Evolutionary conservation across 176 grass and related monocot genomes (phyloP), one percentile per base, ranked within the genome.

Genomic region (Zoysia japonica): DNA sequence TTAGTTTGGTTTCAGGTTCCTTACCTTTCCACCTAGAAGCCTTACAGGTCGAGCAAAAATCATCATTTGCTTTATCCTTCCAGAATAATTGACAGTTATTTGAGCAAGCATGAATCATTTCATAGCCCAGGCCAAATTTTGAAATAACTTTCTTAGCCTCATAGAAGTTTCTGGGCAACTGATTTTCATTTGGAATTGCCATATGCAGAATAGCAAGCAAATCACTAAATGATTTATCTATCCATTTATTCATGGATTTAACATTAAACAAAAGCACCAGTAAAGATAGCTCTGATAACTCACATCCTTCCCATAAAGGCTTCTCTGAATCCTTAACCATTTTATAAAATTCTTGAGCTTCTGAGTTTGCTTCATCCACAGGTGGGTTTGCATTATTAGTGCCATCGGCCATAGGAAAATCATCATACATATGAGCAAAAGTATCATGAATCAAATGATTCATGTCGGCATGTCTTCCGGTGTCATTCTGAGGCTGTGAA

Each of bases 81-180:
- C 61, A 40, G 40, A 13, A 38, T n/a, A n/a, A n/a, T n/a, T n/a
- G n/a, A n/a, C n/a, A n/a, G n/a, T n/a, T n/a, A n/a, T n/a, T n/a
- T n/a, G 61, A 36, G 61, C 61, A 64, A 39, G 61, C 35, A 64
- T 64, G 35, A 64, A 64, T 38, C 2, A 28, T 36, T 64, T 64
- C 61, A 70, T 70, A 70, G 9, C 45, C 67, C n/a, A 70, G n/a
- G 9, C 67, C 67, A 70, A 70, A 70, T 70, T 70, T 70, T 2
- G 67, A 70, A 70, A 70, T 48, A 45, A 79, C 12, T 40, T 78
- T 78, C 49, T 45, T 79, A 35, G 77, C 38, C 77, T 79, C 64
- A 46, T 79, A 79, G 68, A 68, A 68, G 2, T 36, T 56, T 14
- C 57, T 37, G 39, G 69, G 46, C 7, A 62, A 5, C 14, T 42